Evolutionary conservation across 306 rosid genomes (phyloP), one percentile per base, ranked within the genome.

Genomic region (Quercus parvula): DNA sequence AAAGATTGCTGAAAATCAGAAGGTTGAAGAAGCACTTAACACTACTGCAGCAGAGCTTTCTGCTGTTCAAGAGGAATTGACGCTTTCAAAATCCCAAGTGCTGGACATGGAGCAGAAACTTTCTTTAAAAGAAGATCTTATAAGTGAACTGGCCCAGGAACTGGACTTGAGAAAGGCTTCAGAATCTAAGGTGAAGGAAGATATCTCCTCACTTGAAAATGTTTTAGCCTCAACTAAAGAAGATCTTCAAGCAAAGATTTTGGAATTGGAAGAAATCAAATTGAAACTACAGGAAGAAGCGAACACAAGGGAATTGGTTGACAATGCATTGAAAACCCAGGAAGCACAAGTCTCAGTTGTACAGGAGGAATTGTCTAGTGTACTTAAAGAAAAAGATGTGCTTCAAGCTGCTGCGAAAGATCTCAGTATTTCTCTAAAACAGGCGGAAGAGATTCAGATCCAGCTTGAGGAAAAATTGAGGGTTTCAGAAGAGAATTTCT

Each of bases 21-120:
- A 92, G 83, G 89, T 90, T 38, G 89, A 93, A 87, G 94, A 85
- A 81, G 89, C 94, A 63, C 92, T 95, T 64, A 76, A 89, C 66
- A 79, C 85, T 75, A 86, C 97, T 4, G 74, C 84, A n/a, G 85
- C 91, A 1, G 93, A 91, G 84, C 94, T 91, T 76, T 86, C 97
- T 76, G 80, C 89, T 0, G 72, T 81, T 71, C 95, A 88, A 81
- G 98, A 90, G 69, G 98, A 91, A 80, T 81, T 92, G 83, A 77
- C 84, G 31, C 87, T 73, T 76, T 87, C 88, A 56, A 92, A 90
- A 82, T 89, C 97, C 22, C 97, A 86, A 83, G 71, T 84, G 59
- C 78, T 74, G 73, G 90, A 91, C 76, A 38, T 83, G 69, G 94
- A 86, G 82, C 78, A 81, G 75, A 85, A 85, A 61, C 70, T 91